Base-by-base conservation (phyloP, 2,329 filamentous ascomycete species). In the Xylariaceae sp. region DNA sequence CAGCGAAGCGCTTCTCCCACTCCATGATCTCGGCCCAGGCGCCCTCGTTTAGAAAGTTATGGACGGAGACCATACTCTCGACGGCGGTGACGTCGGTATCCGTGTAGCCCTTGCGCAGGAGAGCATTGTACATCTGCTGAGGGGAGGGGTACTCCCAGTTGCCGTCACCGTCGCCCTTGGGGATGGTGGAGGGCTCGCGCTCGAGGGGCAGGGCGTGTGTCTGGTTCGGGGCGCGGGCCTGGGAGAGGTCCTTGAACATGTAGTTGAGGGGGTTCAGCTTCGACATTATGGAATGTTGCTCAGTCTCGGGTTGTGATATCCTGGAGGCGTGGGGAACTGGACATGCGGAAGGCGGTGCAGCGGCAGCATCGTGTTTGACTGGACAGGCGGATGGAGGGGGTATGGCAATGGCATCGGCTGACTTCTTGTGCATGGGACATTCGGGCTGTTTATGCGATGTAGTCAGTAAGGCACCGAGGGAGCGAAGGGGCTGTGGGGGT, bases 51-150 rank as follows among this genome's bases (percentile, higher is more conserved):
- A 99, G 73, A 66, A 97, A 97, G 73, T 99, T 99, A 77, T 99
- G 94, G 11, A 97, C 90, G 0, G 90, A 88, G 6, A 99, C 94
- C 94, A 99, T 99, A 66, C 87, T 86, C 72, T 97, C 92, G 13
- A 99, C 92, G 3, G 92, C 91, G 17, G 93, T 94, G 49, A 90
- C 83, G 50, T 96, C 92, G 0, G 94, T 97, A 69, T 97, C 92
- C 1, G 88, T 91, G 72, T 97, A 94, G 53, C 94, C 94, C 73
- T 99, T 99, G 58, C 94, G 87, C 56, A 97, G 76, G 73, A 99
- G 87, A 7, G 94, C 94, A 66, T 99, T 97, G 79, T 97, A 99
- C 94, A 99, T 99, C 73, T 99, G 94, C 75, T 99, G 94, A 0
- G 94, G 93, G 0, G 91, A 97, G 0, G 94, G 94, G 68, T 99